Base-by-base conservation (phyloP, 768 basidiomycete genomes). In the Kwoniella europaea region DNA sequence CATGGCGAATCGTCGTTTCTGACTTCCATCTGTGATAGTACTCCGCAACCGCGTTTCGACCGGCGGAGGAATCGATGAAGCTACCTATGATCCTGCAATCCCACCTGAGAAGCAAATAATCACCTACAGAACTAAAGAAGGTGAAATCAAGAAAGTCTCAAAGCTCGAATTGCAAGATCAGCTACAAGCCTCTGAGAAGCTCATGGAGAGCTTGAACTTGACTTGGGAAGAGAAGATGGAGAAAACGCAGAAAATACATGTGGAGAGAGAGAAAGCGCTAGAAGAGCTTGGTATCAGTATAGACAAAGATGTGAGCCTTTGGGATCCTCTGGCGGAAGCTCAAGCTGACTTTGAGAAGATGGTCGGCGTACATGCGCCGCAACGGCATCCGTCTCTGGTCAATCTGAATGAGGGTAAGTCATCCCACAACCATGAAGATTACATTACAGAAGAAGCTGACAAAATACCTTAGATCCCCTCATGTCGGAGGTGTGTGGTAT, bases 111-210 rank as follows among this genome's bases (percentile, higher is more conserved):
- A 91, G 86, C 97, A 99, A 86, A 93, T 93, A 76, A 95, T 98
- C 71, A 93, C 93, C 7, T 98, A 94, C 84, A 87, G 90, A 83
- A 91, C 93, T 1, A 94, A 94, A 84, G 92, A 94, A 74, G 97
- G 97, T 41, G 91, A 90, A 78, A 88, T 98, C 79, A 92, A 92
- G 87, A 96, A 92, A 12, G 94, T 99, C 73, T 93, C 94, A 35
- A 98, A 99, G 85, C 93, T 96, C 9, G 97, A 94, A 82, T 86
- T 99, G 68, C 94, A 98, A 83, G 97, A 99, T 74, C 96, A 98
- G 84, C 90, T 98, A 64, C 73, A 82, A 68, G 80, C 82, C 1
- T 80, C 78, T 20, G 96, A 99, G 86, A 96, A 94, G 85, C 85
- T 97, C 65, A 94, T 98, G 93, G 88, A 94, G 84, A 88, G 90